Evolutionary conservation across 768 basidiomycete genomes (phyloP).

Genomic region (Phanerochaete sordida): DNA sequence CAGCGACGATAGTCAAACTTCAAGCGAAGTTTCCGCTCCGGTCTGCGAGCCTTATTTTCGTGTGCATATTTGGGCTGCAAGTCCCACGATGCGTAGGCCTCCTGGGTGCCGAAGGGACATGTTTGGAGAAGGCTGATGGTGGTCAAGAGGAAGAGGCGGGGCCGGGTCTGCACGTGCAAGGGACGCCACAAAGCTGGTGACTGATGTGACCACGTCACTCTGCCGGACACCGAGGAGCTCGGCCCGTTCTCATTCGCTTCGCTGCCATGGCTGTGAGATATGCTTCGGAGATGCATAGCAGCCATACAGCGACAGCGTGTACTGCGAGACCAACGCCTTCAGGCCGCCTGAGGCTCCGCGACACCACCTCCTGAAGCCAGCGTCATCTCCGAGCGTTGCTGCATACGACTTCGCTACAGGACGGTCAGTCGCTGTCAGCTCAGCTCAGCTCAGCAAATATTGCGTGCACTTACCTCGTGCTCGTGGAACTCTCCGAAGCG

Average conservation of each 20-base stretch:
- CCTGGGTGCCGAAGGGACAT: neutral
- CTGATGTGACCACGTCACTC: neutral
- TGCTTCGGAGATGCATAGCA: too few species aligned
- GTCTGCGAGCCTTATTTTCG: neutral
- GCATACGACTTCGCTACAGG: neutral
- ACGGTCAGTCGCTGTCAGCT: neutral
- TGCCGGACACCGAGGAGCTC: too few species aligned
- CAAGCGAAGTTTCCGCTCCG: neutral
- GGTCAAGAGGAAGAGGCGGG: neutral
- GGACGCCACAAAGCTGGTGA: neutral
- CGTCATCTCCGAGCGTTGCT: neutral
- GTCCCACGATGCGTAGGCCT: neutral
- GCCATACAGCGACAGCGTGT: too few species aligned
- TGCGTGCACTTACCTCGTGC: slow-evolving; percentile 3
- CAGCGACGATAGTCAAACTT: neutral
- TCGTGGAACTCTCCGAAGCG: neutral
- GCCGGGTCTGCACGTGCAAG: neutral
- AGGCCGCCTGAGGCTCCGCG: neutral
- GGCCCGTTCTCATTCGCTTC: too few species aligned
- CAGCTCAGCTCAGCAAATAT: neutral
- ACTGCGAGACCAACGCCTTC: neutral
- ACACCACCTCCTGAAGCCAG: neutral
- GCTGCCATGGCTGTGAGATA: too few species aligned
- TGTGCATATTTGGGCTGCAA: neutral
- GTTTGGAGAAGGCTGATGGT: neutral